These are phyloP conservation scores for Coffea canephora DNA, from an alignment of 257 asterid species.

Conservation along the genomic window DNA sequence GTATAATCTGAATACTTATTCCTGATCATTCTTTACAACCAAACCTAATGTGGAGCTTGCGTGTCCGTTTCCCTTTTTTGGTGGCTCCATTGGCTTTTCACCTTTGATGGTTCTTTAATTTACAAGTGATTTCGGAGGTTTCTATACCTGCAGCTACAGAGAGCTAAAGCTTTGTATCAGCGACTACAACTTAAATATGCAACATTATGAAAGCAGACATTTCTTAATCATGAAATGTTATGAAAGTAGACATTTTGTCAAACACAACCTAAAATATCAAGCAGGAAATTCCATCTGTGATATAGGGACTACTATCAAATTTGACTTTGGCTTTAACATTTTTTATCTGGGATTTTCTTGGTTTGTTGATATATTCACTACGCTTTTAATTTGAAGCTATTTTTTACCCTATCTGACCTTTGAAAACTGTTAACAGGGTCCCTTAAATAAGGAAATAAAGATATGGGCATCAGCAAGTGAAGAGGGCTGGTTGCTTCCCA, in stretches of 20 bases:
- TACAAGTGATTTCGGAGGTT: neutral
- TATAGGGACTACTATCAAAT: neutral
- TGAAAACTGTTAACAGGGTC: slow-evolving; percentile 56
- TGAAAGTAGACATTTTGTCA: neutral
- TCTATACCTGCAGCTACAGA: slow-evolving; percentile 2
- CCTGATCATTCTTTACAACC: neutral
- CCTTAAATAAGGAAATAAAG: slow-evolving; percentile 78
- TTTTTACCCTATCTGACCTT: neutral
- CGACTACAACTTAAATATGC: neutral
- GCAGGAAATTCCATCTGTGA: neutral
- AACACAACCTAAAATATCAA: neutral
- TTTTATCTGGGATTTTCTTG: neutral
- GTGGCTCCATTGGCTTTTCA: neutral
- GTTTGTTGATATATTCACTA: neutral
- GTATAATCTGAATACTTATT: neutral
- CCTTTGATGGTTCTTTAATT: neutral
- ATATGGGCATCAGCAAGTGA: slow-evolving; percentile 92
- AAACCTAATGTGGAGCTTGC: neutral
- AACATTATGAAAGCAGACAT: neutral
- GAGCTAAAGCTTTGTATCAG: neutral
- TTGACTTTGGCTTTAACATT: neutral
- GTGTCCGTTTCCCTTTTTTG: neutral
- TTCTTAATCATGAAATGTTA: neutral
- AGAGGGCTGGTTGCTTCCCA: slow-evolving; percentile 97
- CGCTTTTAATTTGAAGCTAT: neutral